A percentile compares a stretch with the other conserved stretches of the same genome.
Conservation (phyloP, 1,284 basidiomycete genomes). For the Austropuccinia psidii region DNA sequence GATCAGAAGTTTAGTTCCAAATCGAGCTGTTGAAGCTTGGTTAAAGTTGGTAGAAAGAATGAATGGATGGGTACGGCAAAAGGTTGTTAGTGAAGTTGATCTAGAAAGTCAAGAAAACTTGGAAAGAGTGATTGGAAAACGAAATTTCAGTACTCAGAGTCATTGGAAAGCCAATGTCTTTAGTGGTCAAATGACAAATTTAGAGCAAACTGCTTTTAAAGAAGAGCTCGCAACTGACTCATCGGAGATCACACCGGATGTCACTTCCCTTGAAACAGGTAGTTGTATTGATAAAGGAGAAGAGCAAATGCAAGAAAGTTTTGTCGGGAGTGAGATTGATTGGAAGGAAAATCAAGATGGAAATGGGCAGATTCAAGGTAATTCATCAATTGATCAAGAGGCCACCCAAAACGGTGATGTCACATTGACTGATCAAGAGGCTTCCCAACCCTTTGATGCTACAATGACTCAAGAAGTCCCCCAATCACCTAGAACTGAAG, state of each 20-base stretch:
- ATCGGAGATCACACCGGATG: not conserved
- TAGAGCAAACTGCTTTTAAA: not conserved
- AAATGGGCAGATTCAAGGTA: too few relatives aligned
- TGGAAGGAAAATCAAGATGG: conserved; percentile 16
- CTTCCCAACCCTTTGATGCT: too few relatives aligned
- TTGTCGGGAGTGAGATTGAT: conserved; percentile 30
- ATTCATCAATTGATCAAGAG: too few relatives aligned
- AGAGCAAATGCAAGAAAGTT: conserved; percentile 9
- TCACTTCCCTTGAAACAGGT: conserved; percentile 1
- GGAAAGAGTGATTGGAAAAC: conserved; percentile 16
- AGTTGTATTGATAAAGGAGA: conserved; percentile 32
- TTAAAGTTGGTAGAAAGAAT: conserved; percentile 6
- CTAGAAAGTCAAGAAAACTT: not conserved
- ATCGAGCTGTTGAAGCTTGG: not conserved
- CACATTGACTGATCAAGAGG: too few relatives aligned
- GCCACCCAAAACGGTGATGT: too few relatives aligned
- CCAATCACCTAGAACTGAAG: too few relatives aligned
- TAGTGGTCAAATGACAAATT: too few relatives aligned
- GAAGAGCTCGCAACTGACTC: not conserved
- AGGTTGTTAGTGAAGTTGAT: not conserved
- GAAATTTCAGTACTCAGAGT: not conserved
- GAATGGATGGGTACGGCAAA: conserved; percentile 9
- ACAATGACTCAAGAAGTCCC: too few relatives aligned
- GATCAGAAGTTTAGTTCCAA: not conserved
- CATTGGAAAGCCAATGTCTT: not conserved